phyloP scores from a whole-genome alignment of 2,329 filamentous ascomycete species.

The Apiospora pterosperma region DNA sequence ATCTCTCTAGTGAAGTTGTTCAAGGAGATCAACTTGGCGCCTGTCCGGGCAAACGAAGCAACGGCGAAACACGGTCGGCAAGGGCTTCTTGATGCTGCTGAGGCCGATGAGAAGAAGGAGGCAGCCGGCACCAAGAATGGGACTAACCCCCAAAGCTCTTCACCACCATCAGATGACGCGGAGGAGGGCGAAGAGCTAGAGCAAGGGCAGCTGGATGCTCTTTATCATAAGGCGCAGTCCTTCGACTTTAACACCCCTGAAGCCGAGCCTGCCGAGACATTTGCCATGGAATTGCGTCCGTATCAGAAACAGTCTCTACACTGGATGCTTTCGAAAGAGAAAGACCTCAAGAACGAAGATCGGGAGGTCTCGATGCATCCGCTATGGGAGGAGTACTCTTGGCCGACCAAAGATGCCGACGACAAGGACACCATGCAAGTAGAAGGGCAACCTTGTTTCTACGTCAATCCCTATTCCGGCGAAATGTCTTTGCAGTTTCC shows the following conservation, averaged over 20 bases:
- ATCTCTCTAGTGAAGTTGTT: constrained; percentile 86
- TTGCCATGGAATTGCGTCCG: constrained; percentile 77
- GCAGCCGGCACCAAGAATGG: constrained; percentile 36
- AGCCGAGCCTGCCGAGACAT: constrained; percentile 77
- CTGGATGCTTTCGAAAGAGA: constrained; percentile 97
- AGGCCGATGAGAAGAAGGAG: constrained; percentile 76
- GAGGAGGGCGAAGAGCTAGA: constrained; percentile 91
- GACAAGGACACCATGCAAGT: constrained; percentile 69
- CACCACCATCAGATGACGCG: constrained; percentile 57
- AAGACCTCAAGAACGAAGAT: constrained; percentile 63
- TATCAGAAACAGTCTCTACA: constrained; percentile 95
- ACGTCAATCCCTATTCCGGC: constrained; percentile 95
- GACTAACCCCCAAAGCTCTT: constrained; percentile 28
- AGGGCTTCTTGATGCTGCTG: constrained; percentile 80
- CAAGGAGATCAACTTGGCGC: constrained; percentile 80
- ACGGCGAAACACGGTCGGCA: constrained; percentile 79
- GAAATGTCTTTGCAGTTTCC: constrained; percentile 91
- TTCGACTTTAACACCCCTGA: constrained; percentile 93
- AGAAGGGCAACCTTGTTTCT: constrained; percentile 70
- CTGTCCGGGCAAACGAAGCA: constrained; percentile 68
- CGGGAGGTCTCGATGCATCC: constrained; percentile 88
- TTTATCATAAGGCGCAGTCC: constrained; percentile 94
- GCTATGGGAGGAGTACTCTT: constrained; percentile 92
- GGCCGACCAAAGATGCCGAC: constrained; percentile 85
- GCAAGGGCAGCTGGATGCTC: constrained; percentile 87